A percentile compares a stretch with the other conserved stretches of the same genome.
Conservation (phyloP, 1,284 basidiomycete species). For the Boletus sp. region DNA sequence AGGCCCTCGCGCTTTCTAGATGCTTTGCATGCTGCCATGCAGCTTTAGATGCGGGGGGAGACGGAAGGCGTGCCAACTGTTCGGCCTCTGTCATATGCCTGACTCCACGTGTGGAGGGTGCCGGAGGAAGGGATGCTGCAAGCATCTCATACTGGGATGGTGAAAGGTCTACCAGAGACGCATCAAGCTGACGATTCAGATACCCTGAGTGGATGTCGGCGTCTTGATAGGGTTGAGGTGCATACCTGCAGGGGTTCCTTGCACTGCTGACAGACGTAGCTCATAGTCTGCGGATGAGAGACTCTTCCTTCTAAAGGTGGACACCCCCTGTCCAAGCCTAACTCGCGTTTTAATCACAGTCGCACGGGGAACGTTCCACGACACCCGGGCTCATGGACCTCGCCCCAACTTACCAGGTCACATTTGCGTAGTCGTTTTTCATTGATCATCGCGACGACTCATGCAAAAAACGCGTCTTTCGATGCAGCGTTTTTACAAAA, state of each 20-base stretch:
- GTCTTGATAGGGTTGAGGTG: constrained; percentile 9
- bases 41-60: constrained; percentile 53
- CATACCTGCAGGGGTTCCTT: constrained; percentile 78
- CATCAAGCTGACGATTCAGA: constrained; percentile 60
- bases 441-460: constrained; percentile 14
- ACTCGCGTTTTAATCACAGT: too few relatives aligned
- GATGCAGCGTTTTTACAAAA: constrained; percentile 8
- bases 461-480: constrained; percentile 22
- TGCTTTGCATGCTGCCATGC: constrained; percentile 57
- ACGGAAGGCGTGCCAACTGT: constrained; percentile 53
- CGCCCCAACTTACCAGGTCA: too few relatives aligned
- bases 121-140: constrained; percentile 63
- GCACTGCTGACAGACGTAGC: constrained; percentile 77
- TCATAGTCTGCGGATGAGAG: constrained; percentile 40
- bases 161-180: constrained; percentile 76
- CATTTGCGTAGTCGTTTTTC: too few relatives aligned
- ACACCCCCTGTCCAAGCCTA: too few relatives aligned
- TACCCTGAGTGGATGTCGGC: constrained; percentile 16
- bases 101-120: constrained; percentile 40
- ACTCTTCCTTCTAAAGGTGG: too few relatives aligned
- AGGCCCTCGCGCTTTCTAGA: constrained; percentile 31
- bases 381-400: too few relatives aligned
- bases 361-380: too few relatives aligned
- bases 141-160: constrained; percentile 86
- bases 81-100: constrained; percentile 46